A percentile compares a stretch with the other conserved stretches of the same genome.
Evolutionary conservation across 2,329 filamentous ascomycete species (phyloP).

Genomic region (Herpotrichia juniperi): DNA sequence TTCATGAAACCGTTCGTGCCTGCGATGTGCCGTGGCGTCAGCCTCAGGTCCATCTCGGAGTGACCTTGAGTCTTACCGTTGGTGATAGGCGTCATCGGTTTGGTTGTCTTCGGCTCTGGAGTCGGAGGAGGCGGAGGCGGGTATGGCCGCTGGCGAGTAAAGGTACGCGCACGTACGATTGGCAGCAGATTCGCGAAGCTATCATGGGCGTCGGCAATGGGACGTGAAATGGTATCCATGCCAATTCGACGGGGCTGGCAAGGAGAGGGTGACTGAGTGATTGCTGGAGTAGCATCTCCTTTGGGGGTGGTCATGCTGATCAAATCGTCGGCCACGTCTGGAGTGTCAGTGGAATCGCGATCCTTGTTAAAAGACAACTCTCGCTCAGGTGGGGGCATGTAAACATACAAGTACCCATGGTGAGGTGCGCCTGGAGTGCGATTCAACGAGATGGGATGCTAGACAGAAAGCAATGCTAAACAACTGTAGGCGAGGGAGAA

Average conservation of each 20-base stretch:
- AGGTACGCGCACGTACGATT: not conserved
- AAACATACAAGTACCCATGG: not conserved
- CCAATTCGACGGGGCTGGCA: too few species aligned
- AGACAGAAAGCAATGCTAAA: too few species aligned
- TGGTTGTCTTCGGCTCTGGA: too few species aligned
- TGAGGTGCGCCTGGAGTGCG: not conserved
- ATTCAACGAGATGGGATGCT: not conserved
- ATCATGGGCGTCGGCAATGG: not conserved
- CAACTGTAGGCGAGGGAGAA: not conserved
- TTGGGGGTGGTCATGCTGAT: conserved; percentile 11
- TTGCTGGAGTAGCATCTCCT: not conserved
- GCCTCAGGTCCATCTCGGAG: not conserved
- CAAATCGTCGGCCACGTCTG: conserved; percentile 15
- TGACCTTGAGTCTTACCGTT: not conserved
- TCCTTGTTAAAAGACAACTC: not conserved
- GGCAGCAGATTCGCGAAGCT: conserved; percentile 3
- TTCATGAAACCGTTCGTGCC: not conserved
- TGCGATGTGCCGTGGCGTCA: not conserved
- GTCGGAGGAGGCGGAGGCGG: too few species aligned
- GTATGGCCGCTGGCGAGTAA: not conserved
- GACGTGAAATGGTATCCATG: not conserved
- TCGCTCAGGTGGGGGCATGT: not conserved
- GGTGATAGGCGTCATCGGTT: not conserved
- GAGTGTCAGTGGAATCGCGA: not conserved
- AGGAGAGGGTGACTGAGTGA: not conserved